phyloP scores from a whole-genome alignment of 129 eudicot genomes.

The Silybum marianum region DNA sequence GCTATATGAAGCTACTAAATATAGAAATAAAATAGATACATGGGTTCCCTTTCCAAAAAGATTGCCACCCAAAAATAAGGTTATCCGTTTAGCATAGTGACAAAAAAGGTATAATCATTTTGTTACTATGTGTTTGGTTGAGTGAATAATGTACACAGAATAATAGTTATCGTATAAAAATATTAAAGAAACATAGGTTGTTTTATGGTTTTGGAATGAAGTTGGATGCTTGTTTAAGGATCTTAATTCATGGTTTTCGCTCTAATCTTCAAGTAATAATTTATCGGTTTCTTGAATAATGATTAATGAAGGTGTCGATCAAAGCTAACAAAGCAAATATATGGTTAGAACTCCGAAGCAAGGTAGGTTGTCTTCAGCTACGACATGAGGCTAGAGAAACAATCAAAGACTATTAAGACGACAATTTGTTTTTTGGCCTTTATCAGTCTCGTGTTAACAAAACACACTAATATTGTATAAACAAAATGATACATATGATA shows the following conservation, averaged over 20 bases:
- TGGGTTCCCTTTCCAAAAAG: constrained; percentile 33
- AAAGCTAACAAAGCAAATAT: neutral
- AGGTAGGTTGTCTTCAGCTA: neutral
- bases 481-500: neutral
- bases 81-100: constrained; percentile 9
- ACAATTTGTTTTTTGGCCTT: too few species aligned
- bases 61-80: constrained; percentile 24
- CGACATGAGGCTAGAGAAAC: neutral
- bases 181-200: neutral
- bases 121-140: constrained; percentile 3
- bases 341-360: neutral
- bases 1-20: constrained; percentile 8
- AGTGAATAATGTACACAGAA: neutral
- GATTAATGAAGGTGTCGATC: neutral
- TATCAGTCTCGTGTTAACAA: neutral
- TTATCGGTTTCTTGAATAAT: neutral
- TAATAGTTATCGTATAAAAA: neutral
- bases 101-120: constrained; percentile 2
- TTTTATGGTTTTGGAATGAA: neutral
- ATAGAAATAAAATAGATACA: constrained; percentile 27
- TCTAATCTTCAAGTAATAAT: neutral
- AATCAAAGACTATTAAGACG: neutral
- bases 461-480: neutral
- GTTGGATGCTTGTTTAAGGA: neutral
- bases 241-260: neutral